These are phyloP conservation scores for Cymodocea nodosa DNA, from an alignment of 116 monocot genomes.

Conservation along the genomic window DNA sequence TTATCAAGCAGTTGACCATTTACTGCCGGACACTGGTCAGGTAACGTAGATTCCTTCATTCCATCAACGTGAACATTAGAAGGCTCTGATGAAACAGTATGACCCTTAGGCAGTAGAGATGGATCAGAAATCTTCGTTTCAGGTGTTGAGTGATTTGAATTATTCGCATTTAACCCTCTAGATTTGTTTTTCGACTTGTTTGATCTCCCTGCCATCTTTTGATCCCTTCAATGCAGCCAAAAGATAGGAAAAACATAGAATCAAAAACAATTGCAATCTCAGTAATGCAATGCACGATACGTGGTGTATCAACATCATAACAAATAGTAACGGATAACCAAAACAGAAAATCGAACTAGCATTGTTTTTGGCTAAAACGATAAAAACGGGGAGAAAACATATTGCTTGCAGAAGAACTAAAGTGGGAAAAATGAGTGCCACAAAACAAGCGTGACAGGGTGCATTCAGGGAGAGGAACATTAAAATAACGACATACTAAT, in stretches of 20 bases:
- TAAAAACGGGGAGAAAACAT: no score
- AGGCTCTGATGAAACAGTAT: constrained; percentile 6
- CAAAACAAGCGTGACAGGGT: no score
- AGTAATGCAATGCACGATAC: no score
- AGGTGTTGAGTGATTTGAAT: not conserved
- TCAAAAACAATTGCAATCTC: not conserved
- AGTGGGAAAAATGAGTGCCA: no score
- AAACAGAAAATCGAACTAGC: no score
- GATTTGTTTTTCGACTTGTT: constrained; percentile 25
- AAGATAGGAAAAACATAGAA: not conserved
- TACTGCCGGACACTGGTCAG: not conserved
- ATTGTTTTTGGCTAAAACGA: no score
- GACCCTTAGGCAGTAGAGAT: not conserved
- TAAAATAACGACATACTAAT: no score
- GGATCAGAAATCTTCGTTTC: constrained; percentile 10
- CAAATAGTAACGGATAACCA: no score
- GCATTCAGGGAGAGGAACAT: no score
- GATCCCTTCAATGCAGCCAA: not conserved
- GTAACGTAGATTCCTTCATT: constrained; percentile 5
- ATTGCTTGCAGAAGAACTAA: no score
- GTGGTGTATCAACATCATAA: no score
- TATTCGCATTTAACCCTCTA: constrained; percentile 3
- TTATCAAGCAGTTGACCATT: constrained; percentile 15
- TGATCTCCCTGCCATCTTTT: constrained; percentile 35
- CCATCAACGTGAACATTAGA: constrained; percentile 17